These are phyloP conservation scores for Globisporangium apiculatum DNA, from an alignment of 352 stramenopile genomes.

Conservation along the genomic window DNA sequence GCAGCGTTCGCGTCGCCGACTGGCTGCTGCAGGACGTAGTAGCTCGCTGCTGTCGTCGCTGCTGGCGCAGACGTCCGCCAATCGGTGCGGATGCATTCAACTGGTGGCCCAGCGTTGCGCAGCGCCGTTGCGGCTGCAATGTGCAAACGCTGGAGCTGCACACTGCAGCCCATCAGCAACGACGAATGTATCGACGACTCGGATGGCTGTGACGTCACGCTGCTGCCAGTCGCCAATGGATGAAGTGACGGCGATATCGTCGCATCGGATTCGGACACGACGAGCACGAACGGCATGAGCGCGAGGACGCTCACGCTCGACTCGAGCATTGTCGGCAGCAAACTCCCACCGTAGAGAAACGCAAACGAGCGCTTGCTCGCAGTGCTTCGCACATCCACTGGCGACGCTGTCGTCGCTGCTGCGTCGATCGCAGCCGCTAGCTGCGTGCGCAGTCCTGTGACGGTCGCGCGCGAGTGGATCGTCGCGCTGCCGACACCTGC, in stretches of 20 bases:
- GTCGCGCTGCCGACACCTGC: constrained; percentile 10
- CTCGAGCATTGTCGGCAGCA: constrained; percentile 19
- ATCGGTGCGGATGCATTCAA: constrained; percentile 8
- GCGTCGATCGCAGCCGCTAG: constrained; percentile 1
- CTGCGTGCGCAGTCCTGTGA: constrained; percentile 3
- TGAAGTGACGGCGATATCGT: not conserved
- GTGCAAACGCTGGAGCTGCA: constrained; percentile 19
- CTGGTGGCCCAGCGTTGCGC: constrained; percentile 21
- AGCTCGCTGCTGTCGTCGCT: not conserved
- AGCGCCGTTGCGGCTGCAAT: constrained; percentile 14
- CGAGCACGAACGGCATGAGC: constrained; percentile 23
- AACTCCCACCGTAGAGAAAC: constrained; percentile 27
- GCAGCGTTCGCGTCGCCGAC: not conserved
- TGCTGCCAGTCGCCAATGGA: not conserved
- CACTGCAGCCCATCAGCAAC: not conserved
- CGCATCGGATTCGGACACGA: constrained; percentile 3
- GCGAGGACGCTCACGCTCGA: constrained; percentile 7
- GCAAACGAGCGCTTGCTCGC: not conserved
- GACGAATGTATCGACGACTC: not conserved
- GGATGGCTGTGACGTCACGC: not conserved
- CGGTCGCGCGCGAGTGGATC: not conserved
- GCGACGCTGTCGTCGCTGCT: not conserved
- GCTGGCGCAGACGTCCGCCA: no score
- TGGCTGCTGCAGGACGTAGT: constrained; percentile 9
- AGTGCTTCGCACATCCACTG: no score